These are phyloP conservation scores for Chlamydomonas incerta DNA, from an alignment of 139 green algal genomes.

Conservation along the genomic window DNA sequence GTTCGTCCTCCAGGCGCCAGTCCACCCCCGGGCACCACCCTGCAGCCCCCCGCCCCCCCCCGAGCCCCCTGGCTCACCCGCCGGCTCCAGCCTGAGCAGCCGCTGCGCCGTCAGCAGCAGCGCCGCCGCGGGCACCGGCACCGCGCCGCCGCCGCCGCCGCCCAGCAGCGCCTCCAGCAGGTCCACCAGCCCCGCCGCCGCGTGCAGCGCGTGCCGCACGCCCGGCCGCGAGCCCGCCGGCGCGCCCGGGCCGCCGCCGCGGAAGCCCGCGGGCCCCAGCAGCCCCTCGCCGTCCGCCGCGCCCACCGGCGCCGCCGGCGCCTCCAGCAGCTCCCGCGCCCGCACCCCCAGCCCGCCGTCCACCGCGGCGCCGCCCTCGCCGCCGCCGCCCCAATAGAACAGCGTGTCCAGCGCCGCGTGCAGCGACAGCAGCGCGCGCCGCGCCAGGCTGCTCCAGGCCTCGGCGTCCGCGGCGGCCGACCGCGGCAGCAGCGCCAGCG, in stretches of 20 bases:
- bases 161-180: conserved; percentile 49
- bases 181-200: conserved; percentile 11
- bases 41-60: no score
- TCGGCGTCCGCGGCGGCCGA: conserved; percentile 3
- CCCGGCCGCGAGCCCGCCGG: background rate
- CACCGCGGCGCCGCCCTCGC: background rate
- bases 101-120: conserved; percentile 56
- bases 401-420: conserved; percentile 16
- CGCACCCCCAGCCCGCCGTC: conserved; percentile 26
- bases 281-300: conserved; percentile 20
- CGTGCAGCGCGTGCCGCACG: background rate
- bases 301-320: background rate
- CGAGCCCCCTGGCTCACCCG: background rate
- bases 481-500: conserved; percentile 19
- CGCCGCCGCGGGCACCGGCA: conserved; percentile 51
- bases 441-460: conserved; percentile 2
- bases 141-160: conserved; percentile 27
- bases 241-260: background rate
- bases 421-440: conserved; percentile 17
- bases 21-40: background rate
- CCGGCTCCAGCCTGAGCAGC: conserved; percentile 56
- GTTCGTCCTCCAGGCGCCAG: no score
- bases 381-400: background rate
- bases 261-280: background rate
- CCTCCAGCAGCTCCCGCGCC: conserved; percentile 27